Base-by-base conservation (phyloP, 2,329 filamentous ascomycete species). In the Amauroascus verrucosus region DNA sequence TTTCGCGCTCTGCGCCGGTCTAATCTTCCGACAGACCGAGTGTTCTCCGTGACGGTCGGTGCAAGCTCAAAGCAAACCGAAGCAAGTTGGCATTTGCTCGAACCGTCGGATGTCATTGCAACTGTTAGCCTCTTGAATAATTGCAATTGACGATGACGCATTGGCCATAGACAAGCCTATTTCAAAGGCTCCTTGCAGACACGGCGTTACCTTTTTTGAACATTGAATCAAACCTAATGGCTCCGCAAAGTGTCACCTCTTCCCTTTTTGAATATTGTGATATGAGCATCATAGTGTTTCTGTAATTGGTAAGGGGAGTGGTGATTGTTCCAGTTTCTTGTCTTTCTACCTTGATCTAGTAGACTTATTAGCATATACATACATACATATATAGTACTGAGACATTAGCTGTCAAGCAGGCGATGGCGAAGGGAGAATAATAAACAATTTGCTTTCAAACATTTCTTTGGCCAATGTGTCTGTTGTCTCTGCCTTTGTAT, bases 11-110 rank as follows among this genome's bases (percentile, higher is more conserved):
- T 97, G 43, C 67, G 78, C 51, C 70, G 75, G 57, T 77, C 77
- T 64, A 65, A 78, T 67, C 65, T 83, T 71, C 68, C 77, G 64
- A 58, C 71, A 70, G 66, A 88, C 33, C 81, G 89, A 63, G 81
- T 95, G 58, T 97, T 94, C 71, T 88, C 88, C 1, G 88, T 95
- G 41, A 95, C 89, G 0, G 88, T 97, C 2, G 93, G 93, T 2
- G 85, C 89, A 4, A 93, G 86, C 70, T 90, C 85, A 53, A 96
- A 96, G 75, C 84, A 89, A 64, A 97, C 93, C 1, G 76, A 94
- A 53, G 93, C 93, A 14, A 83, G 82, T 60, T 96, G 88, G 84
- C 90, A 96, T 69, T 73, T 97, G 9, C 77, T 94, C 7, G 90
- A 96, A 67, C 89, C 93, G 0, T 76, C 82, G 54, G 90, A 97